phyloP scores from a whole-genome alignment of 805 yeast genomes.

The Hanseniaspora pseudoguilliermondii region DNA sequence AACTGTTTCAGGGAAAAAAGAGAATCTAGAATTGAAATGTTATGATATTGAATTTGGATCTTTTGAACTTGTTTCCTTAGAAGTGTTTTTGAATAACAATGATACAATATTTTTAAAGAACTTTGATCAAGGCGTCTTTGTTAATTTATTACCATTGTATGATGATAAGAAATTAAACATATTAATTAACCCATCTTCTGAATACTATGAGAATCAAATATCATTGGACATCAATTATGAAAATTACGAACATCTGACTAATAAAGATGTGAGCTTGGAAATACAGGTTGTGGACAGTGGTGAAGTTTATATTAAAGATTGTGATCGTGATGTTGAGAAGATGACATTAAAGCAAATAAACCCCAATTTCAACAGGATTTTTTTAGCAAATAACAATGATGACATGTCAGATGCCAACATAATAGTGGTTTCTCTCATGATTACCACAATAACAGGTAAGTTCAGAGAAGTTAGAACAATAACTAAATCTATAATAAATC shows the following conservation, averaged over 20 bases:
- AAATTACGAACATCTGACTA: background rate
- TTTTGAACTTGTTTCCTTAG: conserved; percentile 19
- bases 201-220: background rate
- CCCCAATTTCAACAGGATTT: conserved; percentile 18
- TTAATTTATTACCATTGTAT: conserved; percentile 18
- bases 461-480: background rate
- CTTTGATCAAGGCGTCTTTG: conserved; percentile 13
- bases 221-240: background rate
- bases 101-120: conserved; percentile 22
- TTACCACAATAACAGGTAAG: background rate
- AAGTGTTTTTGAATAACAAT: conserved; percentile 18
- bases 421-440: background rate
- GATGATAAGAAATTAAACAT: conserved; percentile 17
- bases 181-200: conserved; percentile 2
- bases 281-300: background rate
- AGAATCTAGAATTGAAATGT: conserved; percentile 15
- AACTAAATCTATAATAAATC: background rate
- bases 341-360: conserved; percentile 18
- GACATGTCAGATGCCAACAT: conserved; percentile 10
- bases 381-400: background rate
- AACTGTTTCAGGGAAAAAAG: conserved; percentile 9
- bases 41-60: conserved; percentile 20
- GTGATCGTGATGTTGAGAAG: background rate
- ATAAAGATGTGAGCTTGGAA: conserved; percentile 13
- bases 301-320: background rate